phyloP scores from a whole-genome alignment of 2,329 filamentous ascomycete species.

The Venturia aucupariae region DNA sequence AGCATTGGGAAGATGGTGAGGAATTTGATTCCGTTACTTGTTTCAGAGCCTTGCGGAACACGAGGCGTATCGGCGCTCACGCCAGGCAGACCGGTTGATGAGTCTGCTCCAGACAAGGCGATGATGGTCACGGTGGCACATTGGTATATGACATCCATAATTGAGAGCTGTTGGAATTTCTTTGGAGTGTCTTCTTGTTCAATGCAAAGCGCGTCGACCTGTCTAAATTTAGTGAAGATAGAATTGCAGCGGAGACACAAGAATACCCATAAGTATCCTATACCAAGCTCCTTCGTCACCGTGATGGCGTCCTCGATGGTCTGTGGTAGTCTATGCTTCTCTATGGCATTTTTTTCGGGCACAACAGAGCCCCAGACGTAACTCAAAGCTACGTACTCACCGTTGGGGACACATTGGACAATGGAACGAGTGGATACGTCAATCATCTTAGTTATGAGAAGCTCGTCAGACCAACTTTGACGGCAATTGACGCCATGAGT shows the following conservation, averaged over 20 bases:
- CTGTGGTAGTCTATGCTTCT: neutral
- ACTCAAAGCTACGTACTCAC: constrained; percentile 11
- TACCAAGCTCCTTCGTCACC: neutral
- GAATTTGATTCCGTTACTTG: neutral
- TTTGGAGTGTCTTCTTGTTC: neutral
- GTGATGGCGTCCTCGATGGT: constrained; percentile 7
- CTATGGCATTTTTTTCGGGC: neutral
- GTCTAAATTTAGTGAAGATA: neutral
- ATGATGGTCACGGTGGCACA: constrained; percentile 1
- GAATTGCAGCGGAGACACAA: neutral
- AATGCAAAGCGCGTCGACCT: constrained; percentile 5
- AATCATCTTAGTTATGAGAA: constrained; percentile 8
- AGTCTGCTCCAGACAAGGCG: neutral
- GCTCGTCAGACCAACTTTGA: constrained; percentile 4
- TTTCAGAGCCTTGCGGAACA: neutral
- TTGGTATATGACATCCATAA: constrained; percentile 12
- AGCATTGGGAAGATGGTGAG: constrained; percentile 1
- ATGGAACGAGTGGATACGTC: neutral
- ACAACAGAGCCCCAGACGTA: constrained; percentile 8
- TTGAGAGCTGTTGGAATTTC: constrained; percentile 3
- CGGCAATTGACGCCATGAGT: neutral
- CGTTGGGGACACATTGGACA: neutral
- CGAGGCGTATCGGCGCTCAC: neutral
- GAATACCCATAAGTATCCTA: constrained; percentile 6
- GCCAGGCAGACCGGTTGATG: constrained; percentile 3